Base-by-base conservation (phyloP, 2,329 filamentous ascomycete species). In the Phyllosticta citriasiana region DNA sequence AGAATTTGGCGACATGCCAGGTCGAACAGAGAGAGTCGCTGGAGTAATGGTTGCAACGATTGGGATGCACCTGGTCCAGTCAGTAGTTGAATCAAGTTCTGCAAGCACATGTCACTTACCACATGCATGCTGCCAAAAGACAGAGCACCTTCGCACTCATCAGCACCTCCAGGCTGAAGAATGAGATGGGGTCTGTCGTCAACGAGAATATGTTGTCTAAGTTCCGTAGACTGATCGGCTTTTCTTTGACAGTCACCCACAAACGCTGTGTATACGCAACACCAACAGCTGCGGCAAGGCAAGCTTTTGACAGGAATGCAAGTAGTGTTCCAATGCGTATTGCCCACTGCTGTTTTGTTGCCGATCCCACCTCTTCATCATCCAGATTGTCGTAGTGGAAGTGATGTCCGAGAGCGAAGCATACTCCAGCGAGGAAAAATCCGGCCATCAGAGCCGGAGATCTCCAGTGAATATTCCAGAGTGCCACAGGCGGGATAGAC, bases 181-280 rank as follows among this genome's bases (percentile, higher is more conserved):
- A 53, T 8, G 57, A 58, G 1, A 24, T 14, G 9, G 50, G 57
- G 30, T 53, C 40, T 19, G 24, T 19, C 2, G 40, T 33, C 57
- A 58, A 27, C 7, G 57, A 58, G 24, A 58, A 58, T 14, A 53
- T 7, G 19, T 58, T 58, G 57, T 58, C 57, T 3, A 58, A 3
- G 26, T 19, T 30, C n/a, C 19, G 47, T 7, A 58, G n/a, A n/a
- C 26, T 53, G 5, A 53, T 35, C 8, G 57, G 47, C 10, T 53
- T 53, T 4, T 52, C 19, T 22, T 30, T 52, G 22, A 58, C 19
- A 6, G 57, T 58, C 3, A 58, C 27, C 40, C 57, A 58, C 7
- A 58, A 26, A 9, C 57, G 25, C 24, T 58, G 57, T n/a, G 57
- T 58, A 47, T 22, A 53, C 3, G 57, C 50, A 8, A 53, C 25